phyloP scores from a whole-genome alignment of 2,329 filamentous ascomycete genomes.

The Aspergillus aculeatus region DNA sequence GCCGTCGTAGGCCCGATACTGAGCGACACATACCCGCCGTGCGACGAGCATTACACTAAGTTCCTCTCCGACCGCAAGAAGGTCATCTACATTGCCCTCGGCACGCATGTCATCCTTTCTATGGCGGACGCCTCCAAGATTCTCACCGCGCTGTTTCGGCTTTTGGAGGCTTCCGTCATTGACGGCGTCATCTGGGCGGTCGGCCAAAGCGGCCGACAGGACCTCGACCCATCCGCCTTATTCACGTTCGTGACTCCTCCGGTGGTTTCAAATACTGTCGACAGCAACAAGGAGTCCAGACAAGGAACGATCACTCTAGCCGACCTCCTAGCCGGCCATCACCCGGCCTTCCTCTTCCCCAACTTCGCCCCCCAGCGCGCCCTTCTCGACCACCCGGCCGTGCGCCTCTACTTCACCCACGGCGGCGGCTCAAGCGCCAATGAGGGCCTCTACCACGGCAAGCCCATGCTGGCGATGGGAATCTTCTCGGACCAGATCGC shows the following conservation, averaged over 20 bases:
- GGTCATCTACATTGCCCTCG: constrained; percentile 45
- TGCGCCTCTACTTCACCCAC: constrained; percentile 42
- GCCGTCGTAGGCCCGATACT: constrained; percentile 45
- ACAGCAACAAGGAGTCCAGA: background rate
- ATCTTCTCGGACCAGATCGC: constrained; percentile 47
- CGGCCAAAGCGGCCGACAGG: constrained; percentile 20
- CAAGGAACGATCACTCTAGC: constrained; percentile 12
- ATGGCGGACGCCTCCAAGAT: constrained; percentile 33
- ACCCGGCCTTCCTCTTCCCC: constrained; percentile 33
- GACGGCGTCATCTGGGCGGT: constrained; percentile 46
- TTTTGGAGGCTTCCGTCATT: constrained; percentile 26
- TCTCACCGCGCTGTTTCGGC: constrained; percentile 28
- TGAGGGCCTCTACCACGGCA: constrained; percentile 43
- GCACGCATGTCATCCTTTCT: constrained; percentile 42
- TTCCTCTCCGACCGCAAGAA: constrained; percentile 36
- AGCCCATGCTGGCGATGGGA: constrained; percentile 36
- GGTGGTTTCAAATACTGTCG: background rate
- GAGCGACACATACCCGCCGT: constrained; percentile 32
- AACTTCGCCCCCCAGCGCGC: constrained; percentile 45
- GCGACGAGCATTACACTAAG: constrained; percentile 22
- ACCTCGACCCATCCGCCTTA: constrained; percentile 9
- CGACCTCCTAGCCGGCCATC: constrained; percentile 29
- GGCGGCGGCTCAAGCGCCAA: constrained; percentile 45
- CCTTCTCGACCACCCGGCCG: constrained; percentile 34
- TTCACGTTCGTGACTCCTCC: background rate